Base-by-base conservation (phyloP, 116 monocot species). In the Iris pallida region DNA sequence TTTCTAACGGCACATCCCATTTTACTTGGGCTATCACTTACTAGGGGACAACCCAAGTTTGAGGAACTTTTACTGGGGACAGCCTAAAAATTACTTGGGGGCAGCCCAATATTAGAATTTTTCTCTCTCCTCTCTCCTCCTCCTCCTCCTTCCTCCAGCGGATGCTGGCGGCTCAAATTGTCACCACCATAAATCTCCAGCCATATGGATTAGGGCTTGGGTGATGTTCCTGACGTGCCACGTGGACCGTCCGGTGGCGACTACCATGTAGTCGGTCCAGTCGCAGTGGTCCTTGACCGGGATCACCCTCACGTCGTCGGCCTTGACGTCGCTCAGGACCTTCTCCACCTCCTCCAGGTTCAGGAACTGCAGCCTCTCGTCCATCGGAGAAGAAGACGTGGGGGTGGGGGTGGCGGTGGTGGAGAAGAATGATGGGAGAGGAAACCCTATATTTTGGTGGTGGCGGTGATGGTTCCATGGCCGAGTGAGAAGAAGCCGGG, bases 151-250 rank as follows among this genome's bases (percentile, higher is more conserved):
- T n/a, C n/a, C n/a, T n/a, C n/a, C n/a, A n/a, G n/a, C n/a, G n/a
- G n/a, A n/a, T n/a, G n/a, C n/a, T n/a, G n/a, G n/a, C n/a, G n/a
- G n/a, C n/a, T n/a, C n/a, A n/a, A n/a, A n/a, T n/a, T n/a, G n/a
- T n/a, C n/a, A n/a, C n/a, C n/a, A n/a, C n/a, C n/a, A n/a, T n/a
- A n/a, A n/a, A n/a, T n/a, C n/a, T n/a, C n/a, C n/a, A n/a, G 68
- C 97, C 92, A 88, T 92, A 82, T 97, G 69, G 44, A 97, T 74
- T 8, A 97, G 85, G 16, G 97, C 97, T 66, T 97, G 92, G 13
- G 97, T 87, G 56, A 97, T 97, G 78, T 97, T 97, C 42, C 88
- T 80, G 45, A 97, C 96, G 71, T 97, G 96, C 96, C 96, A 97
- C 45, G 84, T 46, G 53, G 96, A 97, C 1, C 89, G 68, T 8